phyloP scores from a whole-genome alignment of 2,329 filamentous ascomycete genomes.

The Colletotrichum cordylinicola region DNA sequence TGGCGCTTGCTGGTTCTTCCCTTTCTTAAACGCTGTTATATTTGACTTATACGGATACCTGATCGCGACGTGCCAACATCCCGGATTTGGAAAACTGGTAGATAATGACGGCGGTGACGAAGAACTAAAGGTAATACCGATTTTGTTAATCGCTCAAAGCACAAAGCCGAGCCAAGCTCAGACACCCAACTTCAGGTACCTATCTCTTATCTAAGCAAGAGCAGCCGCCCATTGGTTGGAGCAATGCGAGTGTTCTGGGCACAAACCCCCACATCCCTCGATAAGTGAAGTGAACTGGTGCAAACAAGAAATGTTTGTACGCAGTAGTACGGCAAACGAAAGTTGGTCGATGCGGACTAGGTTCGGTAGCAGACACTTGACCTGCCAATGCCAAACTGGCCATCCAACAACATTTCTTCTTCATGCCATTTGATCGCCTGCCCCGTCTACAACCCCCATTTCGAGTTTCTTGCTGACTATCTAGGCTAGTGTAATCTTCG shows the following conservation, averaged over 20 bases:
- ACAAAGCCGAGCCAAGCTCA: not conserved
- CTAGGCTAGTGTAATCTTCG: not conserved
- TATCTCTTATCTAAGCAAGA: not conserved
- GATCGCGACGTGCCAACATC: not conserved
- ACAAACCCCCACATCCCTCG: not conserved
- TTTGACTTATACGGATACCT: not conserved
- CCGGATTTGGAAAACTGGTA: not conserved
- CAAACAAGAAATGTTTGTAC: not conserved
- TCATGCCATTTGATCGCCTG: not conserved
- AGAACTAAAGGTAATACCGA: not conserved
- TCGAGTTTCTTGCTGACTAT: not conserved
- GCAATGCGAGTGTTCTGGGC: not conserved
- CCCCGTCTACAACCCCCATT: not conserved
- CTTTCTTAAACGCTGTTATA: not conserved
- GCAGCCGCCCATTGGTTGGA: not conserved
- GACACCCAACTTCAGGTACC: not conserved
- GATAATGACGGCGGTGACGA: not conserved
- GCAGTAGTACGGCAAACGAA: not conserved
- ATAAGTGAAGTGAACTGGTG: not conserved
- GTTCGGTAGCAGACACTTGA: not conserved
- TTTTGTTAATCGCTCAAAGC: not conserved
- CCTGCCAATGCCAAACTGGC: not conserved
- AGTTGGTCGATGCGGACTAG: not conserved
- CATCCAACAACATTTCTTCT: not conserved
- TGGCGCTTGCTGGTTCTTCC: not conserved